These are phyloP conservation scores for Fraxinus pennsylvanica DNA, from an alignment of 257 asterid species.

Conservation along the genomic window DNA sequence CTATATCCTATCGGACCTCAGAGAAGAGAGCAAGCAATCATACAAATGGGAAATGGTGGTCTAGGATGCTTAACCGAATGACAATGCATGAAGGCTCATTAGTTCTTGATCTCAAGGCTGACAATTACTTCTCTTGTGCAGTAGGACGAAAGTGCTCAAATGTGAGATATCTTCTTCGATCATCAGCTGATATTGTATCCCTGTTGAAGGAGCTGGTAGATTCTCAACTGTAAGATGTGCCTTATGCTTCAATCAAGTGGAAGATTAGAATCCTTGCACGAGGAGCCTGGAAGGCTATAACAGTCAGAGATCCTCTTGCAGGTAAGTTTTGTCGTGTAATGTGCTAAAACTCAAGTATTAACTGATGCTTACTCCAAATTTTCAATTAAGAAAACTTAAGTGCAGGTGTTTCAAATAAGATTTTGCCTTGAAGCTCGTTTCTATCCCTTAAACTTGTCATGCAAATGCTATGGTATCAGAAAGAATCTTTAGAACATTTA, in stretches of 20 bases:
- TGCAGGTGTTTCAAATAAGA: neutral
- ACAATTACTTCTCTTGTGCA: constrained; percentile 88
- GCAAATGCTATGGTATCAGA: neutral
- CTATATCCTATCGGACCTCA: constrained; percentile 32
- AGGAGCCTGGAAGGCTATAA: neutral
- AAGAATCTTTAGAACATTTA: too few relatives aligned
- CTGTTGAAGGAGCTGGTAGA: constrained; percentile 58
- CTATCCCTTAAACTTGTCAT: neutral
- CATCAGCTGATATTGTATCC: constrained; percentile 72
- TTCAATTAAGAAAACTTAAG: neutral
- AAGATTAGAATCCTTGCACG: neutral
- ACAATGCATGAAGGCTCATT: constrained; percentile 79
- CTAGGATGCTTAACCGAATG: constrained; percentile 54
- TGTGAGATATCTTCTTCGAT: constrained; percentile 74
- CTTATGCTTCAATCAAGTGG: neutral
- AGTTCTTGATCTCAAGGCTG: constrained; percentile 83
- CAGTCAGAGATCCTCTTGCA: neutral
- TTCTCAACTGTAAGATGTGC: constrained; percentile 10
- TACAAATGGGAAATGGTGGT: constrained; percentile 59
- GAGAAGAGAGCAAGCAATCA: constrained; percentile 46
- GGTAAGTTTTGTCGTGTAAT: neutral
- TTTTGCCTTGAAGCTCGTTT: neutral
- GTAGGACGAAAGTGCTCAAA: constrained; percentile 75
- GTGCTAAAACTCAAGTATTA: too few relatives aligned
- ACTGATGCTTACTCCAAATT: neutral